These are phyloP conservation scores for Mycena rosella DNA, from an alignment of 768 basidiomycete species.

Conservation along the genomic window DNA sequence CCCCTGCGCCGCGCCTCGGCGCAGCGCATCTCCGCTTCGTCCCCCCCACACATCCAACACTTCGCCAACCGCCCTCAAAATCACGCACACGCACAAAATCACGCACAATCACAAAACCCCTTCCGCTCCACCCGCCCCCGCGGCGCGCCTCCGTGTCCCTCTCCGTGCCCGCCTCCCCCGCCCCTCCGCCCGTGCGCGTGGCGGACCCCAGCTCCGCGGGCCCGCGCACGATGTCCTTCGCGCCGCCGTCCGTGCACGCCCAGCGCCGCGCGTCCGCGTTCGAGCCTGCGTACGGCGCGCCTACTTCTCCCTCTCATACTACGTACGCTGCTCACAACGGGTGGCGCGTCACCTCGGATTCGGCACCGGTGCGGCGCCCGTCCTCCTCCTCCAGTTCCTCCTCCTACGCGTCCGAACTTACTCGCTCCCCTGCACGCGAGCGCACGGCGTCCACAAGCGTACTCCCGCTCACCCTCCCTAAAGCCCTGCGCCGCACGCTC, in stretches of 20 bases:
- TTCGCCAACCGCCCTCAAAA: too few species aligned
- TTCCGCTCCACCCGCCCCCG: constrained; percentile 27
- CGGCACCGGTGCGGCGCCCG: too few species aligned
- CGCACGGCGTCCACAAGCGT: not conserved
- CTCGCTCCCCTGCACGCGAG: too few species aligned
- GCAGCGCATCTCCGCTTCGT: not conserved
- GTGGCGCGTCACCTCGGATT: not conserved
- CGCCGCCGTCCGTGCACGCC: constrained; percentile 7
- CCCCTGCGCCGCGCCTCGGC: constrained; percentile 25
- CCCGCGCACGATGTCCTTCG: not conserved
- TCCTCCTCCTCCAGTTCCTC: too few species aligned
- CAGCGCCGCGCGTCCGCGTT: not conserved
- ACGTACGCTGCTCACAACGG: not conserved
- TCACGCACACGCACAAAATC: too few species aligned
- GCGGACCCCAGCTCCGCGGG: not conserved
- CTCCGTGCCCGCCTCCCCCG: not conserved
- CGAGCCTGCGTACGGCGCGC: too few species aligned
- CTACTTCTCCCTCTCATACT: too few species aligned
- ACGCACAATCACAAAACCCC: not conserved
- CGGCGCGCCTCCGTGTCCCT: constrained; percentile 24
- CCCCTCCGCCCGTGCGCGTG: not conserved
- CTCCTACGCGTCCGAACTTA: too few species aligned
- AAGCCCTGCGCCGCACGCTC: constrained; percentile 20
- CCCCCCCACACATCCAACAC: not conserved
- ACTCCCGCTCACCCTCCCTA: constrained; percentile 6